These are phyloP conservation scores for Magnaporthiopsis rhizophila DNA, from an alignment of 2,329 filamentous ascomycete species.

Conservation along the genomic window DNA sequence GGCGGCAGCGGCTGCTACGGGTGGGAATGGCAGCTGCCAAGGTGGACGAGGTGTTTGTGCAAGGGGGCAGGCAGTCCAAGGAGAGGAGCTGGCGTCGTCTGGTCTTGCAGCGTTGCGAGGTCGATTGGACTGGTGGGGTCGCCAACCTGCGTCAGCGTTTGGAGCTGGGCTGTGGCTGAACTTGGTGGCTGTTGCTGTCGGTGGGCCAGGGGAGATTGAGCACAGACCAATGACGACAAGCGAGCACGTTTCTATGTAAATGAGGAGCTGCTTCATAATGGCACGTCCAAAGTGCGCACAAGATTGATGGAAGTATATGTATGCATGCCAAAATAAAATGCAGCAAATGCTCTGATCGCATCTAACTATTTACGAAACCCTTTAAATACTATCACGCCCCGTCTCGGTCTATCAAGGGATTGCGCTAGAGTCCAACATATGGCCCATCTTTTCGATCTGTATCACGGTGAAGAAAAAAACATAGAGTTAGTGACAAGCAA, in stretches of 20 bases:
- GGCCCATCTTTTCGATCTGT: slow-evolving; percentile 82
- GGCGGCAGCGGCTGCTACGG: background rate
- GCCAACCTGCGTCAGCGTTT: slow-evolving; percentile 4
- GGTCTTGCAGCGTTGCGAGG: background rate
- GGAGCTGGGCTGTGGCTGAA: background rate
- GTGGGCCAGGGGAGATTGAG: background rate
- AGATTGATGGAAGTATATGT: background rate
- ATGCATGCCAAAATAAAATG: background rate
- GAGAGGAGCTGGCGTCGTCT: background rate
- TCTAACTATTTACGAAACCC: background rate
- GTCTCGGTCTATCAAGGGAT: background rate
- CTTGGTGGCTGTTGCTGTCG: background rate
- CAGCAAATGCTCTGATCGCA: background rate
- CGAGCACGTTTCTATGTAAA: too few species aligned
- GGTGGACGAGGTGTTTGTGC: background rate
- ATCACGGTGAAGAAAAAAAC: slow-evolving; percentile 1
- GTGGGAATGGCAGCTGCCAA: background rate
- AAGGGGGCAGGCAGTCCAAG: background rate
- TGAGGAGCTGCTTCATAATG: too few species aligned
- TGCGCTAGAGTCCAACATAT: slow-evolving; percentile 55
- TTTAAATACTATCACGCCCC: background rate
- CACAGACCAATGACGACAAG: background rate
- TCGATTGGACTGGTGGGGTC: slow-evolving; percentile 4
- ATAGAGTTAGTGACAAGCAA: slow-evolving; percentile 7
- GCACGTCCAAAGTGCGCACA: too few species aligned